Evolutionary conservation across 257 asterid genomes (phyloP), one percentile per base, ranked within the genome.

Genomic region (Solanum sparsipilum): DNA sequence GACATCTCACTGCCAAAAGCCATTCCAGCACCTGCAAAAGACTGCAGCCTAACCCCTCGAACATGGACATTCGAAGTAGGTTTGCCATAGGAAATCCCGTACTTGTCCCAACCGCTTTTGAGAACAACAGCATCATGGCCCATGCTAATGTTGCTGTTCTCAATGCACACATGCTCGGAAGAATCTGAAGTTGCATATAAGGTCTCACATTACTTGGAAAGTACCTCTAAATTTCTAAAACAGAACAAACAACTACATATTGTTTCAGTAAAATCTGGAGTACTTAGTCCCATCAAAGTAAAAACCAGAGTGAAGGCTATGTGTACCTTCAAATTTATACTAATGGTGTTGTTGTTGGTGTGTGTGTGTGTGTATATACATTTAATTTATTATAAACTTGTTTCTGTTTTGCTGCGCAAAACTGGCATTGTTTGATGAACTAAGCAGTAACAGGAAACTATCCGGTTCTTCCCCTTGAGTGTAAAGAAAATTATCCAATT

Each of bases 61-160:
- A 95, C 34, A 52, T 94, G 96, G 87, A 95, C 94, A 13, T 68
- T 87, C 34, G 91, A 78, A 34, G 96, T 92, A 13, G 98, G 91
- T 88, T 78, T 91, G 52, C 79, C 89, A 83, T 91, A 95, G 34
- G 93, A 68, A 44, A 95, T 94, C 15, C 98, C 98, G 23, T 95
- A 94, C 87, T 95, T 95, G 12, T 94, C 98, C 98, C 98, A 95
- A 74, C 98, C 98, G 58, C 98, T 94, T 91, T 95, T 95, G 58
- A 95, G 94, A 16, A 90, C 96, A 29, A 95, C 85, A 0, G 95
- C 95, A n/a, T 95, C 97, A 58, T 93, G 90, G 9, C 98, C 95
- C 88, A 87, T 91, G 93, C 93, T 94, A 10, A 95, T 90, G 93
- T 93, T 95, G 95, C 96, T 91, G 90, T 91, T 92, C 88, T 95